Conservation (phyloP, 768 basidiomycete genomes). For the Lentinula edodes region DNA sequence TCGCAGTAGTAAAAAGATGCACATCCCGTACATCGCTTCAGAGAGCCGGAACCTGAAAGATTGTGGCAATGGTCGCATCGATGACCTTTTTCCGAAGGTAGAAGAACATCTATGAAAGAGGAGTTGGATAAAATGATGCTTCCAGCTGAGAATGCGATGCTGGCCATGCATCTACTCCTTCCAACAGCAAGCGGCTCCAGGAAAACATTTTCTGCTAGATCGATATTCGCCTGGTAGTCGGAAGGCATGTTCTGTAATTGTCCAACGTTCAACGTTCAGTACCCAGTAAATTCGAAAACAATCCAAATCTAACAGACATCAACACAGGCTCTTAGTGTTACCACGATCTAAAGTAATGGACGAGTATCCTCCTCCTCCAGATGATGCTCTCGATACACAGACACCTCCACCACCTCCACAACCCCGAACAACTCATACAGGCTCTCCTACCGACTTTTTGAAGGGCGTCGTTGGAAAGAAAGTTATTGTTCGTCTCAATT, state of each 20-base stretch:
- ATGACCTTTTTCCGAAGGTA: conserved; percentile 51
- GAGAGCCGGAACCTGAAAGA: conserved; percentile 20
- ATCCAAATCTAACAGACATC: too few species aligned
- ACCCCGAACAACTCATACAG: conserved; percentile 45
- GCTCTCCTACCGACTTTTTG: conserved; percentile 89
- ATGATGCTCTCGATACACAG: not conserved
- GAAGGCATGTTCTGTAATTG: not conserved
- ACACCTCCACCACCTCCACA: conserved; percentile 10
- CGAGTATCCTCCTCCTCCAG: not conserved
- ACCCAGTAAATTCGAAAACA: too few species aligned
- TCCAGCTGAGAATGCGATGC: conserved; percentile 34
- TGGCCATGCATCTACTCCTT: conserved; percentile 46
- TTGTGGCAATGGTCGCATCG: conserved; percentile 66
- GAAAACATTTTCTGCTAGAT: conserved; percentile 11
- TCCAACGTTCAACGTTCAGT: too few species aligned
- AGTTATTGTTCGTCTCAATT: conserved; percentile 87
- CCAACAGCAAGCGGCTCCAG: conserved; percentile 44
- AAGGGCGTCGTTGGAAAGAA: conserved; percentile 96
- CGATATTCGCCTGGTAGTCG: not conserved
- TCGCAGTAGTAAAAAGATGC: conserved; percentile 72
- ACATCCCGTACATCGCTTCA: conserved; percentile 63
- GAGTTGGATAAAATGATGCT: conserved; percentile 38
- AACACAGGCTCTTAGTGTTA: not conserved
- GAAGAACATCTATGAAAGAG: conserved; percentile 42
- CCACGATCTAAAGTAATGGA: not conserved